Evolutionary conservation across 768 basidiomycete species (phyloP), one percentile per base, ranked within the genome.

Genomic region (Mycena haematopus): DNA sequence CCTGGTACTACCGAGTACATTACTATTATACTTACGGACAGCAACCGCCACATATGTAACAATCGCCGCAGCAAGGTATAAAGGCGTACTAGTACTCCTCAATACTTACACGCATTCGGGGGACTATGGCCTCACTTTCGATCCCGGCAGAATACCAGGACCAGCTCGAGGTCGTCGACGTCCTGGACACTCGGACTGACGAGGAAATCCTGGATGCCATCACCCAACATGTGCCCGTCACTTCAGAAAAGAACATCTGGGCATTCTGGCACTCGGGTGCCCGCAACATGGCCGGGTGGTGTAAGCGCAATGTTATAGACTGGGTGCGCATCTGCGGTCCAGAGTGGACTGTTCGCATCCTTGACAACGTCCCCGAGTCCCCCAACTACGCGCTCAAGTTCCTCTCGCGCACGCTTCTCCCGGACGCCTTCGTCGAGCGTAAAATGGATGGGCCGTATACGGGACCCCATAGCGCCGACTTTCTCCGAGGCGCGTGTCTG

Each of bases 291-390:
- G 9, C 47, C 2, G 47, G 47, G 3, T 50, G 47, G 47, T 31
- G 27, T 17, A 17, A 50, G 9, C 47, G 47, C 17, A 50, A 50
- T 15, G 29, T 50, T 1, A 17, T 17, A 7, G 47, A 50, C 27
- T 50, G 47, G 47, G 47, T 50, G 47, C 27, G 47, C 6, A 50
- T 50, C 47, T 50, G 47, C 19, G 47, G 47, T 10, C 15, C 46
- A n/a, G 47, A 31, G 3, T 50, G 47, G 47, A 50, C 47, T 15
- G 47, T 50, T 31, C 47, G 47, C 25, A 31, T 50, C 19, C 29
- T 50, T 17, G 47, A 50, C 29, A 50, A 50, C 19, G 47, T 50
- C 29, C 47, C 47, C 47, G 47, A 50, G 11, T 50, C 47, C 19
- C 47, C 47, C 27, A 50, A 50, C 47, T 29, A 31, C 29, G 47